These are phyloP conservation scores for Knoxia roxburghii DNA, from an alignment of 257 asterid species.

Conservation along the genomic window DNA sequence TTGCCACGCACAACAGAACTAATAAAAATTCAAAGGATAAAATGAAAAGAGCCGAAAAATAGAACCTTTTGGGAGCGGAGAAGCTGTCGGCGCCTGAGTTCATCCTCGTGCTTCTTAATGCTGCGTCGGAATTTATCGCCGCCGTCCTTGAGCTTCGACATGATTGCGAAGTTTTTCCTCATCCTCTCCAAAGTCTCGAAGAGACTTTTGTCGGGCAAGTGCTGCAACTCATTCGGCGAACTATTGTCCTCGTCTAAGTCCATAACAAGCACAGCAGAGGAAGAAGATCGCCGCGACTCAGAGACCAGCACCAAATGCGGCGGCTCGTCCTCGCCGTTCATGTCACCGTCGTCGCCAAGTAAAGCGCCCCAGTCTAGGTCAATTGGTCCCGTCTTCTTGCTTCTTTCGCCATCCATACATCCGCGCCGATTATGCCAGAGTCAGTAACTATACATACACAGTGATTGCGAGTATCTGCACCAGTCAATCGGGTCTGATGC, in stretches of 20 bases:
- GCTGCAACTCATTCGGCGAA: not conserved
- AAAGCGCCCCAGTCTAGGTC: conserved; percentile 20
- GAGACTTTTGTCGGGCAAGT: not conserved
- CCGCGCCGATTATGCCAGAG: too few relatives aligned
- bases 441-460: not conserved
- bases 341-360: conserved; percentile 10
- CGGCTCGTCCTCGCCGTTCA: too few relatives aligned
- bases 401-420: conserved; percentile 16
- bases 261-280: not conserved
- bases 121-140: conserved; percentile 19
- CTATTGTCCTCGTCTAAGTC: conserved; percentile 11
- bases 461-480: too few relatives aligned
- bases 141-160: conserved; percentile 14
- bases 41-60: not conserved
- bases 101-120: conserved; percentile 19
- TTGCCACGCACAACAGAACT: not conserved
- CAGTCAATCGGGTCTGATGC: too few relatives aligned
- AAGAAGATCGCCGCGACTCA: not conserved
- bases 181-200: not conserved
- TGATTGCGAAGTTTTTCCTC: not conserved
- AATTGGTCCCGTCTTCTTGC: not conserved
- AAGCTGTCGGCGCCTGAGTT: conserved; percentile 19
- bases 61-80: conserved; percentile 18
- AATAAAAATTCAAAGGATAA: not conserved
- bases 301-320: conserved; percentile 18